phyloP scores from a whole-genome alignment of 2,329 filamentous ascomycete genomes.

The Thielaviopsis euricoi region DNA sequence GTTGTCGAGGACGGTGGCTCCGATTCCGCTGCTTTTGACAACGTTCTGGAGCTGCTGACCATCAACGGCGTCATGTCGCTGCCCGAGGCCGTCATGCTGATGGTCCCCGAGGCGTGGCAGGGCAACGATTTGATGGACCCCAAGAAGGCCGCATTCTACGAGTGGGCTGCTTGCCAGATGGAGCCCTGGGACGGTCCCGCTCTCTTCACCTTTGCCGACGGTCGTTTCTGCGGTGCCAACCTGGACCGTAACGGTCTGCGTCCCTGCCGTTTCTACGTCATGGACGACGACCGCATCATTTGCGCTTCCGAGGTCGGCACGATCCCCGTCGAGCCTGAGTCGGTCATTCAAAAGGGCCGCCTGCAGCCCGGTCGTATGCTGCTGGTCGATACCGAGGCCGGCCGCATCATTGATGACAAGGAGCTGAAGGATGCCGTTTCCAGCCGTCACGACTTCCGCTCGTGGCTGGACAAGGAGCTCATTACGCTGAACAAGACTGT shows the following conservation, averaged over 20 bases:
- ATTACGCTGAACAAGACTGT: constrained; percentile 65
- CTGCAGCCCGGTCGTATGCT: constrained; percentile 92
- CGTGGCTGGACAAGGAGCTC: constrained; percentile 76
- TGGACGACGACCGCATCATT: constrained; percentile 91
- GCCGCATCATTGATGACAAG: constrained; percentile 84
- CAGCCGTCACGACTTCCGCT: constrained; percentile 71
- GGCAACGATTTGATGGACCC: constrained; percentile 85
- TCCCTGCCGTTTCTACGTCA: constrained; percentile 92
- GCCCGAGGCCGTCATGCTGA: constrained; percentile 93
- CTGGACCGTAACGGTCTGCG: constrained; percentile 88
- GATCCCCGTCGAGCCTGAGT: constrained; percentile 78
- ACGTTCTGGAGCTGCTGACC: constrained; percentile 80
- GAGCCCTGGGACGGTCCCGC: constrained; percentile 97
- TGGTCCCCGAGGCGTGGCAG: constrained; percentile 97
- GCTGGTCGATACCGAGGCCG: constrained; percentile 74
- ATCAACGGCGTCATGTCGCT: constrained; percentile 93
- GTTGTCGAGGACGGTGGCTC: constrained; percentile 95
- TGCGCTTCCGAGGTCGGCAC: constrained; percentile 94
- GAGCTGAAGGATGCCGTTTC: constrained; percentile 83
- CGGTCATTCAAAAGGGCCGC: constrained; percentile 80
- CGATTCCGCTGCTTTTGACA: constrained; percentile 93
- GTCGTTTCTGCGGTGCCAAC: constrained; percentile 92
- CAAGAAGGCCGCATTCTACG: constrained; percentile 91
- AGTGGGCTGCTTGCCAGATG: constrained; percentile 98
- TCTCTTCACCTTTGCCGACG: constrained; percentile 92